Base-by-base conservation (phyloP, 2,329 filamentous ascomycete genomes). In the Helotiales sp. region DNA sequence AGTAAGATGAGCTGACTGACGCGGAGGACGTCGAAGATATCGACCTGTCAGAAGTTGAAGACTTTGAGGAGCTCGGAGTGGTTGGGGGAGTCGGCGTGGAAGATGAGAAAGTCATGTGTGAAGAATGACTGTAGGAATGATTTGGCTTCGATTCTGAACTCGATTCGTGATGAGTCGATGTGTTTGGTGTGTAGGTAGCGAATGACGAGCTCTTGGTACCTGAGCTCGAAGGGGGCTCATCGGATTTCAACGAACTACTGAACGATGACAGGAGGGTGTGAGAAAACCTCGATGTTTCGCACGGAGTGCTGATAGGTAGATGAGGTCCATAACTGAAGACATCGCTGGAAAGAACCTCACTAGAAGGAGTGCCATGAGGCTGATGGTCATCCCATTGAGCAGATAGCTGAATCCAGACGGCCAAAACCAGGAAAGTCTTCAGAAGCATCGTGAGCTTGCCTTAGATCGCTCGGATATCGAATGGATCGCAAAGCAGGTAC, bases 381-480 rank as follows among this genome's bases (percentile, higher is more conserved):
- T 43, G 63, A 24, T 52, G 28, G 30, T 17, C 37, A 43, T 10
- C 28, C 63, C 59, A 65, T 60, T 65, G 63, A 8, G 49, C 13
- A 17, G 66, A 69, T 2, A 61, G n/a, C 24, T 52, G 34, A 11
- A 47, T 15, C 34, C 54, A 60, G 37, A 69, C 57, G 30, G 66
- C 54, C 13, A 52, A 26, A 69, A 40, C 93, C 91, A 73, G 17
- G 15, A 64, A 34, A 61, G 15, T 34, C n/a, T 57, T 63, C 6
- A 54, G 28, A 4, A 55, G 15, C 65, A 67, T 67, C 24, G 17
- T 20, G 37, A 37, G 17, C 5, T 24, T 28, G 8, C 34, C 28
- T 22, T 47, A 7, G 30, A 61, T 61, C 11, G 7, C 30, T 24
- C 30, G 8, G 2, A 15, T 24, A 30, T 26, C 49, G 8, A 30